Conservation (phyloP, 257 asterid genomes). For the Coffea canephora region DNA sequence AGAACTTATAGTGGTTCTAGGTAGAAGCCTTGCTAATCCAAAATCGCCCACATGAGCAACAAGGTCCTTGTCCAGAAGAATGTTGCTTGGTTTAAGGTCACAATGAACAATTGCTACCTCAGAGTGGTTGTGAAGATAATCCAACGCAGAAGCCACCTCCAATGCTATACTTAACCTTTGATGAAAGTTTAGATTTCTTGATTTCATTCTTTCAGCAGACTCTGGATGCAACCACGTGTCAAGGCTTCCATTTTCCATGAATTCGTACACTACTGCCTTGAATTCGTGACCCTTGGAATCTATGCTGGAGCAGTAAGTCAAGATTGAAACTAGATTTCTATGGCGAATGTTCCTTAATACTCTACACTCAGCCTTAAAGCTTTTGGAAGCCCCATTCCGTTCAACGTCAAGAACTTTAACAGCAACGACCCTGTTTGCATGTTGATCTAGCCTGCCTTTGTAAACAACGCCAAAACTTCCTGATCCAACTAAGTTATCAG, state of each 20-base stretch:
- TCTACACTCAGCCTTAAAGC: conserved; percentile 3
- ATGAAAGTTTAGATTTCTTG: neutral
- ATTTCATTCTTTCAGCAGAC: neutral
- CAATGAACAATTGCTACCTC: conserved; percentile 14
- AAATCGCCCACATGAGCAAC: too few species aligned
- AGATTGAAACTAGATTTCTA: conserved; percentile 16
- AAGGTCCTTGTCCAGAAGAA: too few species aligned
- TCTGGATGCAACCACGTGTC: conserved; percentile 15
- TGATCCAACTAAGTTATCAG: conserved; percentile 8
- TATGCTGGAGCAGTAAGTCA: conserved; percentile 12
- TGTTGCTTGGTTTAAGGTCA: too few species aligned
- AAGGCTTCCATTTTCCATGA: neutral
- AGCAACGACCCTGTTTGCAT: neutral
- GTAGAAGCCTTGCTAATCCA: too few species aligned
- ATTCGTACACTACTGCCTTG: neutral
- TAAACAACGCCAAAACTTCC: too few species aligned
- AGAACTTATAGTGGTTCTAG: too few species aligned
- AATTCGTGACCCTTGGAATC: conserved; percentile 16
- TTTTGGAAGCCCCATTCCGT: neutral
- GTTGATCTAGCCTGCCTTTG: neutral
- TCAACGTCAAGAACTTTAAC: conserved; percentile 14
- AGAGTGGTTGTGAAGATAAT: conserved; percentile 22
- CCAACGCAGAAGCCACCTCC: conserved; percentile 14
- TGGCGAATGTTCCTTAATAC: conserved; percentile 19
- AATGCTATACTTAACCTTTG: conserved; percentile 10